Evolutionary conservation across 2,329 filamentous ascomycete genomes (phyloP).

Genomic region (Penicillium sp.): DNA sequence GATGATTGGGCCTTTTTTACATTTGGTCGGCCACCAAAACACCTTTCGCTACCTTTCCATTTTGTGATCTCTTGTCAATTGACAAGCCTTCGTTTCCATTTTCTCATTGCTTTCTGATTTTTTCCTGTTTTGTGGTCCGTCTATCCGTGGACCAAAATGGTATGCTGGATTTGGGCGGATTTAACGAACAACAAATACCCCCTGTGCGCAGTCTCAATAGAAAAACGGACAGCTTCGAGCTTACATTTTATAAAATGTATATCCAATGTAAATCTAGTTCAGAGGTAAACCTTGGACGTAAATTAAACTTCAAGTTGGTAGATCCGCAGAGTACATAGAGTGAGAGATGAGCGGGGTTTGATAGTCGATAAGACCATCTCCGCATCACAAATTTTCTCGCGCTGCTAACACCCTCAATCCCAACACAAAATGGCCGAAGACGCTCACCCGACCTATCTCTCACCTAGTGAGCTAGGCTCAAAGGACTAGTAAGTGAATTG

Average conservation of each 20-base stretch:
- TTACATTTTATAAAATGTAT: conserved; percentile 2
- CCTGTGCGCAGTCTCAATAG: conserved; percentile 22
- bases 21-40: conserved; percentile 6
- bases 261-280: background rate
- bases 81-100: conserved; percentile 11
- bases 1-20: conserved; percentile 1
- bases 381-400: conserved; percentile 17
- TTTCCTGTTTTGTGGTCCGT: conserved; percentile 5
- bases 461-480: conserved; percentile 78
- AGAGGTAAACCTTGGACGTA: background rate
- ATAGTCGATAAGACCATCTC: conserved; percentile 20
- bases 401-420: conserved; percentile 5
- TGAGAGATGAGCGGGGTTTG: background rate
- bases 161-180: conserved; percentile 8
- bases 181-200: conserved; percentile 22
- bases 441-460: conserved; percentile 62
- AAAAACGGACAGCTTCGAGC: conserved; percentile 19
- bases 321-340: background rate
- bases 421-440: conserved; percentile 24
- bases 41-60: conserved; percentile 14
- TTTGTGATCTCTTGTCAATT: conserved; percentile 6
- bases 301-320: background rate
- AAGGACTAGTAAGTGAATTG: conserved; percentile 75
- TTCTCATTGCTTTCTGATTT: conserved; percentile 10
- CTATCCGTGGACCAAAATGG: conserved; percentile 2